phyloP scores from a whole-genome alignment of 169 alveolate genomes.

The Plasmodium vivax region DNA sequence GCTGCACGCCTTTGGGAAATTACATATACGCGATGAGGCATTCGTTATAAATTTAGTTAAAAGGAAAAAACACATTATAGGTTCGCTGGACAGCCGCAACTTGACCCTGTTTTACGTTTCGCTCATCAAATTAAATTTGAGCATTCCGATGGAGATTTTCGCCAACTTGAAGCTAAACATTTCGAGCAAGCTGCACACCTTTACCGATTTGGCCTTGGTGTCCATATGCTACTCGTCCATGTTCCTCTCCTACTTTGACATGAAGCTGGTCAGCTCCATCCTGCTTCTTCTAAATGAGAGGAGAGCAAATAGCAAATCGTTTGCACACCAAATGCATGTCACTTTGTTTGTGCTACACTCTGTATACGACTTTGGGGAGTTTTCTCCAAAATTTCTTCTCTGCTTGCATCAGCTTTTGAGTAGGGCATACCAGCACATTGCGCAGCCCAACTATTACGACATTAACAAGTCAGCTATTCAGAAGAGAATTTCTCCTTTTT shows the following conservation, averaged over 20 bases:
- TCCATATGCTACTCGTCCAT: constrained; percentile 53
- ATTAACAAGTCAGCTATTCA: constrained; percentile 55
- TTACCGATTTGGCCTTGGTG: constrained; percentile 54
- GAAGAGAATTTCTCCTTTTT: constrained; percentile 45
- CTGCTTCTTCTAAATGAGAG: constrained; percentile 35
- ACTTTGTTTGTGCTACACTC: constrained; percentile 52
- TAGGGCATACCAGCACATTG: constrained; percentile 15
- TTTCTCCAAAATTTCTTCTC: constrained; percentile 15
- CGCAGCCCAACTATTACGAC: constrained; percentile 40
- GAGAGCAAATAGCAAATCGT: constrained; percentile 55
- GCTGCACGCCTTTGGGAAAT: constrained; percentile 61
- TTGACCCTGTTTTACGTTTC: constrained; percentile 51
- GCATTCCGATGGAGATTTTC: constrained; percentile 38
- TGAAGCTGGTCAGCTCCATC: constrained; percentile 8
- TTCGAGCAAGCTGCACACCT: not conserved
- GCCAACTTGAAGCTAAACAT: constrained; percentile 12
- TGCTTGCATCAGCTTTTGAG: constrained; percentile 31
- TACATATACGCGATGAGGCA: constrained; percentile 38
- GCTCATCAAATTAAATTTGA: constrained; percentile 25
- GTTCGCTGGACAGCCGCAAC: constrained; percentile 18
- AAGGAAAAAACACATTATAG: constrained; percentile 24
- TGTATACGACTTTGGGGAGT: constrained; percentile 15
- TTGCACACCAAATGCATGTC: constrained; percentile 65
- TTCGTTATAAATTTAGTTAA: constrained; percentile 21
- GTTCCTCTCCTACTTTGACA: constrained; percentile 26